Conservation (phyloP, 2,329 filamentous ascomycete genomes). For the Rutstroemia sp. region DNA sequence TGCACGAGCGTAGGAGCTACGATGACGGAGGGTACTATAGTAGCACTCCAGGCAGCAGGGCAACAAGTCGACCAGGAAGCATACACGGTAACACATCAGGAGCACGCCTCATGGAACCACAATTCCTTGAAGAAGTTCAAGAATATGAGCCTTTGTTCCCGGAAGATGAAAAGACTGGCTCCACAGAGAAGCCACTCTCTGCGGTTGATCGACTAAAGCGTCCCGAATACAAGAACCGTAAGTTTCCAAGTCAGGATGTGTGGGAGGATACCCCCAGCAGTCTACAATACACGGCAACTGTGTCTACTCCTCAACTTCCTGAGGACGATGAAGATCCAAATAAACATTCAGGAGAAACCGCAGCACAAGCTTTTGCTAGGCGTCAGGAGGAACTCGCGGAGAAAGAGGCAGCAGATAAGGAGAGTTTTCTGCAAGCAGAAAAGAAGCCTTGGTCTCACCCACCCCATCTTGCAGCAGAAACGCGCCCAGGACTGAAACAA, state of each 20-base stretch:
- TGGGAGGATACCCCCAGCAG: conserved; percentile 96
- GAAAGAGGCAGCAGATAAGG: conserved; percentile 38
- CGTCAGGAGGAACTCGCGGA: conserved; percentile 59
- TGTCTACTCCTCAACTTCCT: conserved; percentile 68
- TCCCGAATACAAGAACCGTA: conserved; percentile 47
- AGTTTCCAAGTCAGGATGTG: conserved; percentile 90
- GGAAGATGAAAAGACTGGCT: conserved; percentile 55
- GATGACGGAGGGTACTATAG: conserved; percentile 47
- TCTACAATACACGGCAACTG: conserved; percentile 69
- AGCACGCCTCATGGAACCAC: conserved; percentile 42
- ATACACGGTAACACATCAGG: conserved; percentile 49
- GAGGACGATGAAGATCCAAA: conserved; percentile 30
- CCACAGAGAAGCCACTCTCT: conserved; percentile 41
- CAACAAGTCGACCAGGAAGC: conserved; percentile 56
- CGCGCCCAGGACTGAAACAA: conserved; percentile 51
- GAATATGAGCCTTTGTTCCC: conserved; percentile 95
- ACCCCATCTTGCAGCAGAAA: conserved; percentile 43
- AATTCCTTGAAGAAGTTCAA: conserved; percentile 77
- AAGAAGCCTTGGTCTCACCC: conserved; percentile 43
- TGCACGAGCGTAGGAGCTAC: conserved; percentile 54
- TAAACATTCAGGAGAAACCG: conserved; percentile 32
- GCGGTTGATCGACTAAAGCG: conserved; percentile 49
- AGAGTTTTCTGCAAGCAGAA: conserved; percentile 47
- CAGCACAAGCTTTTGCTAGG: conserved; percentile 58
- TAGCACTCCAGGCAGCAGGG: conserved; percentile 36